Evolutionary conservation across 1,284 basidiomycete species (phyloP).

Genomic region (Austroboletus rostrupii): DNA sequence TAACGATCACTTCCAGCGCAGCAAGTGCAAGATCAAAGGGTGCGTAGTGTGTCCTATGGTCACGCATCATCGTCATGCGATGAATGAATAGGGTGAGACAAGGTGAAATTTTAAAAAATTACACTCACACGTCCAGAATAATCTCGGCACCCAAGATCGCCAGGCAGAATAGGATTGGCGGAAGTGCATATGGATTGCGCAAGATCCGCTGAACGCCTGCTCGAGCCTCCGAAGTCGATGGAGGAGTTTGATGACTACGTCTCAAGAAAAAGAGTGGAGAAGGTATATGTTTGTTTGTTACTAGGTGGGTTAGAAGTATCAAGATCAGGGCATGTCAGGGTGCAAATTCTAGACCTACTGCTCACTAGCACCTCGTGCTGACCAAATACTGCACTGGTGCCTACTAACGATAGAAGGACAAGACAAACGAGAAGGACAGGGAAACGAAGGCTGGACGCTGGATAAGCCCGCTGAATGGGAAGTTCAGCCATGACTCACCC

Average conservation of each 20-base stretch:
- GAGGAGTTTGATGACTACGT: conserved; percentile 2
- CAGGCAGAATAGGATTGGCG: conserved; percentile 32
- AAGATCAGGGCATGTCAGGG: background rate
- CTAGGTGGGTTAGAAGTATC: conserved; percentile 12
- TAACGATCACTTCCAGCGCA: conserved; percentile 66
- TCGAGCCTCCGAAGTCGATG: conserved; percentile 1
- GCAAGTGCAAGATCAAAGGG: conserved; percentile 75
- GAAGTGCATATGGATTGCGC: conserved; percentile 30
- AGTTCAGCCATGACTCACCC: conserved; percentile 33
- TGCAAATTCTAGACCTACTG: conserved; percentile 18
- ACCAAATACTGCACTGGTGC: conserved; percentile 26
- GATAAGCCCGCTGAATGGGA: conserved; percentile 2
- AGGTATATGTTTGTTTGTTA: conserved; percentile 30
- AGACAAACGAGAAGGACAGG: conserved; percentile 60
- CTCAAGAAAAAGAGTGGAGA: conserved; percentile 22
- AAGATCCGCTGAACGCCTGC: conserved; percentile 19
- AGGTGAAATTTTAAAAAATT: conserved; percentile 2
- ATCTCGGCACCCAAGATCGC: conserved; percentile 29
- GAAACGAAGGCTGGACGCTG: conserved; percentile 55
- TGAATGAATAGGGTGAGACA: background rate
- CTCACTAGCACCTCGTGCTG: conserved; percentile 32
- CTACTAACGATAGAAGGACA: conserved; percentile 53
- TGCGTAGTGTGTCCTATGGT: conserved; percentile 52
- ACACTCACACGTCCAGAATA: conserved; percentile 30
- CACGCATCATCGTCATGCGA: background rate